Evolutionary conservation across 1,284 basidiomycete genomes (phyloP).

Genomic region (Tylopilus orsonianus): DNA sequence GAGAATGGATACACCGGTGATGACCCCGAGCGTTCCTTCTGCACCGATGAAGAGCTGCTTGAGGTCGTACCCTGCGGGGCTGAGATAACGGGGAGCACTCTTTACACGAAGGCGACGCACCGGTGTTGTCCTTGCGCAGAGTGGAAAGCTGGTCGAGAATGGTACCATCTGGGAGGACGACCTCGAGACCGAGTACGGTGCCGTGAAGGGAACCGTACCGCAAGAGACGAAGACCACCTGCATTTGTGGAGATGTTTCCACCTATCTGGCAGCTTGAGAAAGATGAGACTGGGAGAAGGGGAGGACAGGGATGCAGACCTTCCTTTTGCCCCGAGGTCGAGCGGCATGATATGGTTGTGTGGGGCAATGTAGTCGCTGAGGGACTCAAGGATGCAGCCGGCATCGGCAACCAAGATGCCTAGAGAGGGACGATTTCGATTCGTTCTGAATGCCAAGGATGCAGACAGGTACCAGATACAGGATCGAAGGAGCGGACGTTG

Average conservation of each 20-base stretch:
- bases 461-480: conserved; percentile 69
- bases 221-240: conserved; percentile 90
- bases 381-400: conserved; percentile 93
- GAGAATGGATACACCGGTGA: conserved; percentile 94
- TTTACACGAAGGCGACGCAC: conserved; percentile 40
- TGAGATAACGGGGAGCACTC: not conserved
- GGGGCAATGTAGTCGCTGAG: conserved; percentile 87
- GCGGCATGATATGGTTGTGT: conserved; percentile 93
- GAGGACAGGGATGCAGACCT: conserved; percentile 49
- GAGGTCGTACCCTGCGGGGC: conserved; percentile 87
- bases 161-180: conserved; percentile 96
- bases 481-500: conserved; percentile 88
- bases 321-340: conserved; percentile 98
- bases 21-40: conserved; percentile 94
- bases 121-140: conserved; percentile 97
- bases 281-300: not conserved
- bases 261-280: conserved; percentile 89
- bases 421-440: conserved; percentile 6
- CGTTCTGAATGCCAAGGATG: conserved; percentile 13
- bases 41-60: conserved; percentile 99
- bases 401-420: conserved; percentile 81
- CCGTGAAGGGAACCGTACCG: conserved; percentile 97
- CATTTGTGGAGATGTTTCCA: conserved; percentile 97
- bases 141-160: conserved; percentile 83
- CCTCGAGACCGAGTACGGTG: conserved; percentile 94